Evolutionary conservation across 768 basidiomycete genomes (phyloP).

Genomic region (Tephrocybe sp.): DNA sequence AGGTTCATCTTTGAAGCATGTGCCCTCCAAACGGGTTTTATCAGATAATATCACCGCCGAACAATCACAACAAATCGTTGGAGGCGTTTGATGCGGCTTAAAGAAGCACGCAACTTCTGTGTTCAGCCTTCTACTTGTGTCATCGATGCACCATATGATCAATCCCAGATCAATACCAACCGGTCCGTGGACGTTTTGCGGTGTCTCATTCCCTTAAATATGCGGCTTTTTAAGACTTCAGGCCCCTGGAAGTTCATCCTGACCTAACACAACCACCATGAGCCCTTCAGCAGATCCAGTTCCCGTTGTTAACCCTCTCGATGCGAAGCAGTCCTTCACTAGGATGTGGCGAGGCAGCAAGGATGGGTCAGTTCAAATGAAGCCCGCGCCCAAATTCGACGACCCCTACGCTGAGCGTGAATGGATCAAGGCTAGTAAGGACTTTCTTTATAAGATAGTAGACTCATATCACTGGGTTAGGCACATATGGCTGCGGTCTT

Average conservation of each 20-base stretch:
- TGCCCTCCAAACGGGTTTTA: too few relatives aligned
- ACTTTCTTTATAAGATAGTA: neutral
- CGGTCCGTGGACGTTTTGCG: neutral
- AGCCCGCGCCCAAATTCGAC: conserved; percentile 22
- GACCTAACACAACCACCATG: conserved; percentile 14
- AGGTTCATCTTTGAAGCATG: neutral
- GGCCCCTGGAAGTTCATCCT: neutral
- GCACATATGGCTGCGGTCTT: conserved; percentile 27
- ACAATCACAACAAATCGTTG: too few relatives aligned
- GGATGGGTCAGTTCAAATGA: conserved; percentile 20
- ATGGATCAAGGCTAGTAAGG: conserved; percentile 23
- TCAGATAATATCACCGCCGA: too few relatives aligned
- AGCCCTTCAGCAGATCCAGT: conserved; percentile 15
- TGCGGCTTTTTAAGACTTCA: too few relatives aligned
- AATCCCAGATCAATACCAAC: too few relatives aligned
- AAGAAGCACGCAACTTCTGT: too few relatives aligned
- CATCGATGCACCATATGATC: neutral
- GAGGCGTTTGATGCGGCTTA: too few relatives aligned
- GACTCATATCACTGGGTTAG: conserved; percentile 3
- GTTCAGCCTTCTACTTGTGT: too few relatives aligned
- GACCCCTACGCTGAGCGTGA: conserved; percentile 25
- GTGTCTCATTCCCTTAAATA: neutral
- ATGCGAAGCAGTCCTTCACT: conserved; percentile 16
- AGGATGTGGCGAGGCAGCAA: conserved; percentile 21
- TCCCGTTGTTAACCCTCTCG: neutral